phyloP scores from a whole-genome alignment of 2,329 filamentous ascomycete genomes.

The Fusarium ambrosium region DNA sequence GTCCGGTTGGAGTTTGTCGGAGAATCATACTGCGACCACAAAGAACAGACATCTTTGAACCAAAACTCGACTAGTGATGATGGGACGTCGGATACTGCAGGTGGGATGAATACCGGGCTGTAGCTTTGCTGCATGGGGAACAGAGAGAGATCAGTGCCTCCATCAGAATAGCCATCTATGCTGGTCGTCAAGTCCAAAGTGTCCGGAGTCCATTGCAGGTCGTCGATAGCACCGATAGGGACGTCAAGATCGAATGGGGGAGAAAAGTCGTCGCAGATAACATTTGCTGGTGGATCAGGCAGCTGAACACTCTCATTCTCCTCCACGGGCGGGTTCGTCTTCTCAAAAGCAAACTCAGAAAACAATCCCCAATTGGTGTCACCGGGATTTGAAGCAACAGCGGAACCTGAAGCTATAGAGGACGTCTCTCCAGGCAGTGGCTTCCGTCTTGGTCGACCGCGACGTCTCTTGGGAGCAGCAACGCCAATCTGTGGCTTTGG shows the following conservation, averaged over 20 bases:
- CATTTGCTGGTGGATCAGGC: background rate
- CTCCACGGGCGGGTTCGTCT: background rate
- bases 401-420: background rate
- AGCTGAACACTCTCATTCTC: background rate
- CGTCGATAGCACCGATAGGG: background rate
- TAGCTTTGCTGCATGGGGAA: conserved; percentile 19
- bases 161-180: background rate
- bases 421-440: background rate
- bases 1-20: conserved; percentile 55
- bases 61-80: conserved; percentile 52
- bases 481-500: conserved; percentile 6
- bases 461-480: conserved; percentile 11
- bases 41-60: conserved; percentile 56
- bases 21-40: conserved; percentile 59
- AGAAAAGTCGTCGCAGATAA: background rate
- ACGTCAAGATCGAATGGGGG: conserved; percentile 17
- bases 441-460: conserved; percentile 24
- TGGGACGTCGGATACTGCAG: conserved; percentile 31
- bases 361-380: conserved; percentile 17
- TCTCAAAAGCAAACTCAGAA: conserved; percentile 24
- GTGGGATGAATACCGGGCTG: conserved; percentile 21
- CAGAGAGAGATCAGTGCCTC: conserved; percentile 2
- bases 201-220: conserved; percentile 26
- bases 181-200: conserved; percentile 9
- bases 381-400: background rate